Conservation (phyloP, 2,329 filamentous ascomycete genomes). For the Exophiala alcalophila region DNA sequence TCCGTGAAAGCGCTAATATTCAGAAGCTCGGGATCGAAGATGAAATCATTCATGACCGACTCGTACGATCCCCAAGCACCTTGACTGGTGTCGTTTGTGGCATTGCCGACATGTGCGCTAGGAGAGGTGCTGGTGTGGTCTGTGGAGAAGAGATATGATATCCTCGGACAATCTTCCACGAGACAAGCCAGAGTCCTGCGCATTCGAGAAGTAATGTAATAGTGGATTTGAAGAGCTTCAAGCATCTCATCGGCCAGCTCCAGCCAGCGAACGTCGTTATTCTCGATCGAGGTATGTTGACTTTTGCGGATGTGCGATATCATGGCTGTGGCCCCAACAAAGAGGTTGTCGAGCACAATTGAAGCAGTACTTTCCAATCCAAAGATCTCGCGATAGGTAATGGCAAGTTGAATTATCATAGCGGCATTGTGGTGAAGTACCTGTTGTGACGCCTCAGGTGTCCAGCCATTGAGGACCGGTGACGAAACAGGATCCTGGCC, state of each 20-base stretch:
- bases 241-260: not conserved
- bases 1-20: conserved; percentile 1
- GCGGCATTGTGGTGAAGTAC: conserved; percentile 4
- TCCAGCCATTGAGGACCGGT: conserved; percentile 1
- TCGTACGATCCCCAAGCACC: conserved; percentile 3
- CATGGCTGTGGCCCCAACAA: not conserved
- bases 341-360: conserved; percentile 1
- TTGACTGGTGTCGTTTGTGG: not conserved
- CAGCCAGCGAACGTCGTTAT: not conserved
- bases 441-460: conserved; percentile 1
- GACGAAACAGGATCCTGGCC: not conserved
- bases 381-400: not conserved
- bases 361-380: not conserved
- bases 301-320: not conserved
- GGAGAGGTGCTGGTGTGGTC: conserved; percentile 1
- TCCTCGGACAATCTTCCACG: conserved; percentile 1
- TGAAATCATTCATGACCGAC: conserved; percentile 6
- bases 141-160: conserved; percentile 1
- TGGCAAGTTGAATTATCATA: not conserved
- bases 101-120: not conserved
- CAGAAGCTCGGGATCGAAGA: conserved; percentile 5
- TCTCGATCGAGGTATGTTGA: not conserved
- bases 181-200: conserved; percentile 3
- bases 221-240: not conserved
- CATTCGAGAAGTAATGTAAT: not conserved